Percentiles rank a stretch among this genome's conserved stretches.
Evolutionary conservation across 441 rosid species (phyloP).

Genomic region (Viola pubescens): DNA sequence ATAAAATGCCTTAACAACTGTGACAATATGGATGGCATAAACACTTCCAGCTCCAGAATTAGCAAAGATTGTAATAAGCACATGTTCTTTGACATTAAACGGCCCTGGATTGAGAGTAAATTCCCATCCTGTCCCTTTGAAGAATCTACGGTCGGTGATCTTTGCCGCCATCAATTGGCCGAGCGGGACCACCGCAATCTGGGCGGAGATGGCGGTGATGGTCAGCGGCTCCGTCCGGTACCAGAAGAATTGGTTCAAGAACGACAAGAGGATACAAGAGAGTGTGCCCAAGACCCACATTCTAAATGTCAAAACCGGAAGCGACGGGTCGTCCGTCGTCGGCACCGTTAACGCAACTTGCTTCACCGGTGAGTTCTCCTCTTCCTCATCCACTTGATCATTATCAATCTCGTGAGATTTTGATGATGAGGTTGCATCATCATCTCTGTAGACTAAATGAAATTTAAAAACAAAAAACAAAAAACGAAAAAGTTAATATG

Average conservation of each 20-base stretch:
- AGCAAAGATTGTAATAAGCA: constrained; percentile 80
- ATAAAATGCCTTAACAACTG: constrained; percentile 79
- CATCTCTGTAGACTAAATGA: constrained; percentile 24
- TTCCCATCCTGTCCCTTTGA: constrained; percentile 57
- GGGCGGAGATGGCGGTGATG: constrained; percentile 90
- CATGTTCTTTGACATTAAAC: constrained; percentile 90
- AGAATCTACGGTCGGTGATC: constrained; percentile 54
- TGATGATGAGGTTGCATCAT: constrained; percentile 11
- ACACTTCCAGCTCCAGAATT: constrained; percentile 94
- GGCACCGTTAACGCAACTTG: constrained; percentile 89
- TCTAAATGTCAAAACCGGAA: constrained; percentile 76
- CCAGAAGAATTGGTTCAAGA: constrained; percentile 91
- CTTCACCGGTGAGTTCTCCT: constrained; percentile 67
- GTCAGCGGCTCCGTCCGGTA: constrained; percentile 84
- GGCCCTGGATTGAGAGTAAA: constrained; percentile 89
- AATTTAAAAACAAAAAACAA: background rate
- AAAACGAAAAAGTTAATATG: no score
- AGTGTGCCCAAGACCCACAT: constrained; percentile 86
- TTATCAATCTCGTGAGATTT: constrained; percentile 18
- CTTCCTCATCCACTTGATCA: constrained; percentile 14
- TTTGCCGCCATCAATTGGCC: constrained; percentile 82
- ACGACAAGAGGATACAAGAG: constrained; percentile 62
- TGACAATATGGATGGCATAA: constrained; percentile 76
- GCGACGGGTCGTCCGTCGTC: constrained; percentile 63
- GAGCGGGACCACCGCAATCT: constrained; percentile 82